Evolutionary conservation across 768 basidiomycete genomes (phyloP).

Genomic region (Lentinula lateritia): DNA sequence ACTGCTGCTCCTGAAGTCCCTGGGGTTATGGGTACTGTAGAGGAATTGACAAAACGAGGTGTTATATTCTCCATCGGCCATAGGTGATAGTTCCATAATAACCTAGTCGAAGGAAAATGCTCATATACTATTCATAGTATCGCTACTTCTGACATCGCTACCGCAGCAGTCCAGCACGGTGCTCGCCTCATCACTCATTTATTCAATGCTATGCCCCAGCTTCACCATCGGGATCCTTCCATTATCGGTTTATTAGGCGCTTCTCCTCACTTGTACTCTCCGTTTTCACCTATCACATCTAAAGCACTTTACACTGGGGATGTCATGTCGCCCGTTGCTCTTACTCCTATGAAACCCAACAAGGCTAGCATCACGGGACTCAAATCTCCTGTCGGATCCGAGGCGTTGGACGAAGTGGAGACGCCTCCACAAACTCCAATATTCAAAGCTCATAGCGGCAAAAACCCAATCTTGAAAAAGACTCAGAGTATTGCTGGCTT

Average conservation of each 20-base stretch:
- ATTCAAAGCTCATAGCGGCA: conserved; percentile 14
- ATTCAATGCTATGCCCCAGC: conserved; percentile 90
- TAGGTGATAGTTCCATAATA: conserved; percentile 42
- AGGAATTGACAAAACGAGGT: conserved; percentile 54
- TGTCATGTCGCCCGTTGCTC: conserved; percentile 10
- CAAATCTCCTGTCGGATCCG: conserved; percentile 30
- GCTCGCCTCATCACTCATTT: conserved; percentile 87
- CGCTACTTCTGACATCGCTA: conserved; percentile 70
- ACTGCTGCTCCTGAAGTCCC: conserved; percentile 85
- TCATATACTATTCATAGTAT: conserved; percentile 35
- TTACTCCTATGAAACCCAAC: neutral
- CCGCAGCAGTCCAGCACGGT: conserved; percentile 62
- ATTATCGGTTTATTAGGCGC: conserved; percentile 86
- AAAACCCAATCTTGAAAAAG: conserved; percentile 10
- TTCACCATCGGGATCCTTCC: conserved; percentile 87
- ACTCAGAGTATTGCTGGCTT: conserved; percentile 28
- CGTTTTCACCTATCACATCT: conserved; percentile 24
- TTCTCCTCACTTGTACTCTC: conserved; percentile 53
- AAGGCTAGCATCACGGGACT: neutral
- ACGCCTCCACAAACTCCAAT: conserved; percentile 53
- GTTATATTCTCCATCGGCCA: conserved; percentile 86
- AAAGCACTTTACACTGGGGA: conserved; percentile 13
- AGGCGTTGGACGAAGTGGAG: conserved; percentile 55
- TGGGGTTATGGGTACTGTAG: conserved; percentile 71
- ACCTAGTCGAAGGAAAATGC: neutral